Evolutionary conservation across 805 yeast genomes (phyloP).

Genomic region (Wickerhamiella musiphila): DNA sequence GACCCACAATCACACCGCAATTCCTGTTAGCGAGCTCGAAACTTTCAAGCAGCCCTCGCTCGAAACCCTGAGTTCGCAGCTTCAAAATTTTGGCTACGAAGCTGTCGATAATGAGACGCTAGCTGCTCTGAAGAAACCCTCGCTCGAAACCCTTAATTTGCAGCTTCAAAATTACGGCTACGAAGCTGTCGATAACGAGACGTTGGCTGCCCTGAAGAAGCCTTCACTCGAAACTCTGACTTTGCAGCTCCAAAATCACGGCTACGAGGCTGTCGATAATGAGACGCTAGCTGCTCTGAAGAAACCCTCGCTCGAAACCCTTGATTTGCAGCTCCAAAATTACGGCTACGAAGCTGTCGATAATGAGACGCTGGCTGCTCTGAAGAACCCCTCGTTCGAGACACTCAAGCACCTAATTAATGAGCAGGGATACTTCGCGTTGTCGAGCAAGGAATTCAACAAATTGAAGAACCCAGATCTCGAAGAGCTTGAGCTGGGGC

Average conservation of each 20-base stretch:
- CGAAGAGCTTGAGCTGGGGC: slow-evolving; percentile 1
- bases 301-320: neutral
- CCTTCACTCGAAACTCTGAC: neutral
- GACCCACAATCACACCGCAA: neutral
- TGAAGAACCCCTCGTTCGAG: neutral
- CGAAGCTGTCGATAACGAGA: slow-evolving; percentile 13
- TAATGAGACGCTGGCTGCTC: slow-evolving; percentile 2
- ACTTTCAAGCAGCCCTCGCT: slow-evolving; percentile 3
- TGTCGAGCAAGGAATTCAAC: slow-evolving; percentile 10
- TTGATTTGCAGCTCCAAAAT: neutral
- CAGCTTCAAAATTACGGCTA: neutral
- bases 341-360: slow-evolving; percentile 13
- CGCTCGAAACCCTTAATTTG: neutral
- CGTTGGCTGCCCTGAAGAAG: slow-evolving; percentile 1
- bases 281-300: neutral
- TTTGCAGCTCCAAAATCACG: neutral
- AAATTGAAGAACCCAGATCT: slow-evolving; percentile 5
- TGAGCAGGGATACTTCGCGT: slow-evolving; percentile 7
- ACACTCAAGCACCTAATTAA: neutral
- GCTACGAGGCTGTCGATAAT: neutral
- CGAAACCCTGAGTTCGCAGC: neutral
- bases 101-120: neutral
- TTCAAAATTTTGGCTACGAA: neutral
- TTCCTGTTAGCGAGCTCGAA: neutral
- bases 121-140: neutral